Evolutionary conservation across 2,329 filamentous ascomycete species (phyloP).

Genomic region (Diaporthe velutina): DNA sequence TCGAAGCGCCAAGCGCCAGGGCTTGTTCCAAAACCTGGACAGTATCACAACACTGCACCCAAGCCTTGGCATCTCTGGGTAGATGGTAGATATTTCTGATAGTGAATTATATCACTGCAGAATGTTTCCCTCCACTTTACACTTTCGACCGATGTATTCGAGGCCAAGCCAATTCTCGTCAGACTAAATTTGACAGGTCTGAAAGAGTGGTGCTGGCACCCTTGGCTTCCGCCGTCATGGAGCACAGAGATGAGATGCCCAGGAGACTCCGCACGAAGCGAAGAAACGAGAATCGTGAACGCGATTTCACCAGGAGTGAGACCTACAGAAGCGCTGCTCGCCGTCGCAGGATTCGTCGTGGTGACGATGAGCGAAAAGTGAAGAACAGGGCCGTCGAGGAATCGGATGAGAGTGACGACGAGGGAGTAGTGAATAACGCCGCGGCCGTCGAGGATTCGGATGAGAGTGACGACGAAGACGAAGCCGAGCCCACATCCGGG

Average conservation of each 20-base stretch:
- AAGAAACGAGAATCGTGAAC: conserved; percentile 14
- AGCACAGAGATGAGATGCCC: conserved; percentile 1
- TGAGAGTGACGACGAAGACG: conserved; percentile 22
- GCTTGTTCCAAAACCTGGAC: conserved; percentile 11
- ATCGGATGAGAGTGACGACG: conserved; percentile 6
- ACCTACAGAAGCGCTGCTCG: conserved; percentile 1
- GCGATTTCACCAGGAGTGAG: conserved; percentile 5
- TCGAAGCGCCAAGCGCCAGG: background rate
- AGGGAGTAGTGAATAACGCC: background rate
- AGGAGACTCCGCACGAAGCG: conserved; percentile 10
- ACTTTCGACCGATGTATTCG: background rate
- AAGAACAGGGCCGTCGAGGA: background rate
- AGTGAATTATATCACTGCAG: conserved; percentile 14
- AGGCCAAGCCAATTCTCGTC: conserved; percentile 19
- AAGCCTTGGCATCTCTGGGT: conserved; percentile 20
- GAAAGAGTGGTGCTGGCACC: too few relatives aligned
- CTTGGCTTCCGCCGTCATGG: conserved; percentile 20
- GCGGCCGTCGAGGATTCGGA: conserved; percentile 14
- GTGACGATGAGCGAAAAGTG: background rate
- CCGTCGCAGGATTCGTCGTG: conserved; percentile 6
- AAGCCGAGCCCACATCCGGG: background rate
- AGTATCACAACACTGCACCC: conserved; percentile 13
- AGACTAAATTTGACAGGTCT: conserved; percentile 14
- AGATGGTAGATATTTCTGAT: background rate
- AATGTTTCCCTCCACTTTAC: background rate